Percentiles rank a stretch among this genome's conserved stretches.
Conservation (phyloP, 495 filamentous ascomycete species). For the Collariella sp. region DNA sequence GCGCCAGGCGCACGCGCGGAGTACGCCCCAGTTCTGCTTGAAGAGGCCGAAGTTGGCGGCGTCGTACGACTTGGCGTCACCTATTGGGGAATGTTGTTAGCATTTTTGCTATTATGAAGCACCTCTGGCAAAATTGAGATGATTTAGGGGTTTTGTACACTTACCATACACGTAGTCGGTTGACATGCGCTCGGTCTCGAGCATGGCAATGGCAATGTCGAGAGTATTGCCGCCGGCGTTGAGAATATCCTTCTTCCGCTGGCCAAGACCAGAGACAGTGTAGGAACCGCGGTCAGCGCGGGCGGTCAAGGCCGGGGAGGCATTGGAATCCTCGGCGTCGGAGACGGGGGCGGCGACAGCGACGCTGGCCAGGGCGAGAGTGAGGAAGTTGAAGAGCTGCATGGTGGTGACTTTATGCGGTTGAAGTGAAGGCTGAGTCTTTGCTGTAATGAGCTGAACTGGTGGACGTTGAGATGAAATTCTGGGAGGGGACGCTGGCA, state of each 20-base stretch:
- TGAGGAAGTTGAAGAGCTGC: neutral
- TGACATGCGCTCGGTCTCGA: neutral
- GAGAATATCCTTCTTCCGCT: neutral
- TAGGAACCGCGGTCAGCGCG: neutral
- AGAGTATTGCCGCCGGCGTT: neutral
- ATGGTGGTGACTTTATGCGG: neutral
- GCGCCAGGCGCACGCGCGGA: neutral
- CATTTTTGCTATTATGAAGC: too few species aligned
- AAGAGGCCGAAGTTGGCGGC: conserved; percentile 2
- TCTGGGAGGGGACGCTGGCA: too few species aligned
- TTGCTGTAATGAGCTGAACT: too few species aligned
- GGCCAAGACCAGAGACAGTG: neutral
- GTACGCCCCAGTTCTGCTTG: conserved; percentile 2
- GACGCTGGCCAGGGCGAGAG: neutral
- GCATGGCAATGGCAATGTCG: conserved; percentile 1
- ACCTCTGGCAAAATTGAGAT: neutral
- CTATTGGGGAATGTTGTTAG: neutral
- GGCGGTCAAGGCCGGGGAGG: neutral
- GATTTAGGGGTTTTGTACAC: neutral
- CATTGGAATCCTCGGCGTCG: neutral
- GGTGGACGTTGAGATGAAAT: too few species aligned
- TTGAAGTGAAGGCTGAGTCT: too few species aligned
- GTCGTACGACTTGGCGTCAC: neutral
- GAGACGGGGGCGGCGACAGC: neutral
- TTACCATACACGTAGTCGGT: neutral